Conservation (phyloP, 495 filamentous ascomycete genomes). For the Delitschia confertaspora region DNA sequence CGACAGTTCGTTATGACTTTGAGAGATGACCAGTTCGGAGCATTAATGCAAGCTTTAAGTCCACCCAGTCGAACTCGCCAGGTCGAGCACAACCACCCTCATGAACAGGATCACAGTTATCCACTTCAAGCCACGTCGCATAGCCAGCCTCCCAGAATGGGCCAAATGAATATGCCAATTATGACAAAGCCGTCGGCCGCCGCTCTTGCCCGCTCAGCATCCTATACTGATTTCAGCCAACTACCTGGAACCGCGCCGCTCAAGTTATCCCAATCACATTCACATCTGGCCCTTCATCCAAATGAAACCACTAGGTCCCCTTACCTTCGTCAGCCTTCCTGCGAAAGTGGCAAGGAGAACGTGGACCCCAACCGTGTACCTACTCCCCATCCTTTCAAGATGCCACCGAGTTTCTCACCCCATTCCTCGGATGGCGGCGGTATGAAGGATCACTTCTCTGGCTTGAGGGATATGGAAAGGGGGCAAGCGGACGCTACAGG, state of each 20-base stretch:
- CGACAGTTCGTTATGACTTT: slow-evolving; percentile 14
- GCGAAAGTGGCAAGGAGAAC: slow-evolving; percentile 7
- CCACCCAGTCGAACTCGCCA: slow-evolving; percentile 10
- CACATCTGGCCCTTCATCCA: neutral
- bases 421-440: no score
- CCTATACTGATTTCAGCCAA: slow-evolving; percentile 12
- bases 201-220: slow-evolving; percentile 15
- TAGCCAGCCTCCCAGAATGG: slow-evolving; percentile 6
- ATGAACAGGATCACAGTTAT: neutral
- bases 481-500: neutral
- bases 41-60: slow-evolving; percentile 14
- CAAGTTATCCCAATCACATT: neutral
- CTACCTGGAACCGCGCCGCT: no score
- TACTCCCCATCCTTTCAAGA: slow-evolving; percentile 8
- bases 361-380: slow-evolving; percentile 3
- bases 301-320: neutral
- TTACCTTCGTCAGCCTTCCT: neutral
- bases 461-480: neutral
- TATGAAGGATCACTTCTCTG: no score
- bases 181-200: slow-evolving; percentile 15
- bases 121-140: neutral
- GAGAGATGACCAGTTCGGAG: slow-evolving; percentile 16
- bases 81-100: neutral
- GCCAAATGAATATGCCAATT: neutral
- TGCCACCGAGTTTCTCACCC: no score